These are phyloP conservation scores for Nakaseomyces delphensis DNA, from an alignment of 1,139 yeast genomes.

Conservation along the genomic window DNA sequence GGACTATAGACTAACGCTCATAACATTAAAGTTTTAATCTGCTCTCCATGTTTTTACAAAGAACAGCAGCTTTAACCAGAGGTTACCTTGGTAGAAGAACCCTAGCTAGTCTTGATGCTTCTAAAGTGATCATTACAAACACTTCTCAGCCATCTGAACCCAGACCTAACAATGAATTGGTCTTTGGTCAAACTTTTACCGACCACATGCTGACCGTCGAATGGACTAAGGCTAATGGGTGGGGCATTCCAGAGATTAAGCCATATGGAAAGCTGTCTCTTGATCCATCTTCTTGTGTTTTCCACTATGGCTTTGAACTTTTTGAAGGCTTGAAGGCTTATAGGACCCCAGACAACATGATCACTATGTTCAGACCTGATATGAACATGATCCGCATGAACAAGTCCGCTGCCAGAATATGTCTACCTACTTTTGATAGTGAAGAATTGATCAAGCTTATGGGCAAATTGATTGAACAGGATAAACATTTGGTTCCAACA, in stretches of 20 bases:
- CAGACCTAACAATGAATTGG: conserved; percentile 63
- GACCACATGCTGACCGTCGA: conserved; percentile 82
- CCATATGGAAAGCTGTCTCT: conserved; percentile 69
- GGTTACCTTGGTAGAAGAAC: conserved; percentile 5
- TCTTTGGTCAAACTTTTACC: conserved; percentile 79
- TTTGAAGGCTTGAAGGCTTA: conserved; percentile 96
- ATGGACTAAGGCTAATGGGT: conserved; percentile 69
- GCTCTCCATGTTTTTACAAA: not conserved
- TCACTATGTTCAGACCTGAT: conserved; percentile 80
- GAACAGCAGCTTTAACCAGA: not conserved
- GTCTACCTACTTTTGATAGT: conserved; percentile 72
- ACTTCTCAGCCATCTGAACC: conserved; percentile 54
- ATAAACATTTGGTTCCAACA: conserved; percentile 66
- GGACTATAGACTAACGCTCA: too few relatives aligned
- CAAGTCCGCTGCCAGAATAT: conserved; percentile 77
- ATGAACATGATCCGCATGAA: conserved; percentile 87
- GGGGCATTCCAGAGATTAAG: conserved; percentile 75
- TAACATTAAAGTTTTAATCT: not conserved
- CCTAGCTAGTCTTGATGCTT: conserved; percentile 52
- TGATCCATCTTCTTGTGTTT: conserved; percentile 84
- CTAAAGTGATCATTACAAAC: conserved; percentile 52
- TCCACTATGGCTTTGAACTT: conserved; percentile 88
- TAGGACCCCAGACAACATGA: conserved; percentile 53
- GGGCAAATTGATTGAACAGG: conserved; percentile 62
- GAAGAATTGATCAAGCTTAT: conserved; percentile 66